Base-by-base conservation (phyloP, 495 filamentous ascomycete species). In the Stereocaulon alpinum region DNA sequence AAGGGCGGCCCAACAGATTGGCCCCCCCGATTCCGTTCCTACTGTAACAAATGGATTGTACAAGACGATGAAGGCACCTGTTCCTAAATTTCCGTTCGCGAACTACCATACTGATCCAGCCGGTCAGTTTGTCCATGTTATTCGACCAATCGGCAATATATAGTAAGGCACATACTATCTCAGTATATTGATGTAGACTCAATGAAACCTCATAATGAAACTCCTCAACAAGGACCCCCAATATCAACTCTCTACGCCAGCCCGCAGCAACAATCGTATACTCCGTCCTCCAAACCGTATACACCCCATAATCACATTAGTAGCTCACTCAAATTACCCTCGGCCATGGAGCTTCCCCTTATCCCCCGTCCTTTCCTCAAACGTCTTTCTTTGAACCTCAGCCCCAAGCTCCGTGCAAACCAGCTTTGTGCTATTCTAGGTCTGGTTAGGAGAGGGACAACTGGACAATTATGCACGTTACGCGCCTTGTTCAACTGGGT, bases 231-330 rank as follows among this genome's bases (percentile, higher is more conserved):
- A 48, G 71, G 77, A 6, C 53, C 52, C 6, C 64, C 73, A 24
- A 77, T 63, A 14, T 65, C 17, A 10, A 67, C 43, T 0, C 71
- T 80, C 53, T 65, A 76, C 15, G 69, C 49, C 74, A 73, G 76
- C 0, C 81, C 81, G 74, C 73, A 14, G 66, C 68, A 1, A 72
- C 74, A 62, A 83, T 55, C 17, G 75, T 74, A 62, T 78, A 82
- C 3, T 72, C 78, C 44, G 74, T 67, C 42, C 81, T 67, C 81
- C 81, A 82, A 3, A 84, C 34, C 1, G 77, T 75, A 63, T 80
- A 83, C 14, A 70, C 80, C 27, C 74, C 74, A 61, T 84, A 85
- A 48, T 85, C 84, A 80, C 72, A 58, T 86, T 80, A n/a, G 79
- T 74, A 5, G 79, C 77, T 62, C 75, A 63, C 3, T 65, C 61